Conservation (phyloP, 192 early-diverging fungal genomes). For the Dissophora globulifera region DNA sequence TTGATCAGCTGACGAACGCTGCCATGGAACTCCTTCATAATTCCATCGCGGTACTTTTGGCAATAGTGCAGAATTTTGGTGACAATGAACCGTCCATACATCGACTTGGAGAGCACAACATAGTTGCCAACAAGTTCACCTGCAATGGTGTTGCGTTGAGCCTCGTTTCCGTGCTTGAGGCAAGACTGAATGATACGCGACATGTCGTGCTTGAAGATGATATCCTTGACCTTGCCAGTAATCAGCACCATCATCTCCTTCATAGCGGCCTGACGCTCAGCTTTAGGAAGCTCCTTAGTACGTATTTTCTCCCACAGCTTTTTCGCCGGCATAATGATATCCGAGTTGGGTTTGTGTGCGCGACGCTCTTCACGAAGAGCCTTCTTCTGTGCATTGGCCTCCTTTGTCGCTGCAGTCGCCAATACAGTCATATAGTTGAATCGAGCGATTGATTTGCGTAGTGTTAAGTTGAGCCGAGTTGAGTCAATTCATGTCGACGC, state of each 20-base stretch:
- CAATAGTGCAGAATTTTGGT: conserved; percentile 88
- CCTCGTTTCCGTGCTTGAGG: conserved; percentile 86
- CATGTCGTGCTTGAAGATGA: conserved; percentile 96
- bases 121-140: conserved; percentile 83
- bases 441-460: not conserved
- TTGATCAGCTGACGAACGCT: conserved; percentile 85
- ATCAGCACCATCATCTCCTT: conserved; percentile 84
- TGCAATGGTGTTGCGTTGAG: conserved; percentile 83
- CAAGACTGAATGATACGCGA: conserved; percentile 91
- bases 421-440: no score
- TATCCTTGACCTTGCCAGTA: conserved; percentile 82
- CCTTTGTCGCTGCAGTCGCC: conserved; percentile 50
- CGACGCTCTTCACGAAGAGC: conserved; percentile 68
- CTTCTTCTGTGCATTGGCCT: conserved; percentile 68
- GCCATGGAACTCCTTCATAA: conserved; percentile 85
- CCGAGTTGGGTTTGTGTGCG: conserved; percentile 70
- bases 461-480: not conserved
- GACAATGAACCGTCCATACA: conserved; percentile 92
- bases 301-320: conserved; percentile 89
- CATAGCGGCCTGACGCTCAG: conserved; percentile 75
- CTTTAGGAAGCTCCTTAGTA: conserved; percentile 71
- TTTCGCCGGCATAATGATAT: conserved; percentile 78
- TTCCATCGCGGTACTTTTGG: conserved; percentile 69
- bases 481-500: no score
- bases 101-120: conserved; percentile 74